Evolutionary conservation across 2,329 filamentous ascomycete species (phyloP), one percentile per base, ranked within the genome.

Genomic region (Ophiostoma pallidulum): DNA sequence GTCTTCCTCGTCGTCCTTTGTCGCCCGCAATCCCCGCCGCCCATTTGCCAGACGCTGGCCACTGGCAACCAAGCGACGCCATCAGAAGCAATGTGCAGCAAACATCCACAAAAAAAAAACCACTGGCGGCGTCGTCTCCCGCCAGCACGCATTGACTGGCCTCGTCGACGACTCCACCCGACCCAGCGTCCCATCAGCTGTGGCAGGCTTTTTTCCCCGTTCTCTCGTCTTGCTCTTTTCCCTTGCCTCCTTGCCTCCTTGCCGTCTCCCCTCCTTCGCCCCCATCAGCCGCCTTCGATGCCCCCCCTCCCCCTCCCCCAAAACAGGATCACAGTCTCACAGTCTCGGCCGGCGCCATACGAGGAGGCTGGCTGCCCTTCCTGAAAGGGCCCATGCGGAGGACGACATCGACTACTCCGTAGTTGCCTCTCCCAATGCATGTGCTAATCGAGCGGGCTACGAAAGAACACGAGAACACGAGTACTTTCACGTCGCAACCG

Each of bases 11-110:
- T 19, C 13, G n/a, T 10, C 35, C 38, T 18, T 12, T 18, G 16
- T 40, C 43, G n/a, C n/a, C n/a, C n/a, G n/a, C n/a, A n/a, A n/a
- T n/a, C 43, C 32, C 29, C 31, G 43, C 43, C 20, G 39, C 43
- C 43, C 28, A 46, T 46, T 46, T 40, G 43, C 36, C 36, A 40
- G 18, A 20, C 19, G 18, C 31, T 14, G 41, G 35, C 31, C 22
- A 36, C 41, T 14, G 29, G 22, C 20, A 39, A n/a, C 20, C n/a
- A 26, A 16, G 16, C 9, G 19, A 18, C 3, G 16, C 24, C 33
- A 31, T 43, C 29, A 28, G 22, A 29, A 32, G 31, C 32, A 44
- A 37, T n/a, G 22, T 36, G 36, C 22, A 44, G 22, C 41, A 36
- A 14, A 31, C 31, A 14, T n/a, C 32, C 20, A 18, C 41, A 22